phyloP scores from a whole-genome alignment of 306 rosid genomes.

The Hippophae gyantsensis region DNA sequence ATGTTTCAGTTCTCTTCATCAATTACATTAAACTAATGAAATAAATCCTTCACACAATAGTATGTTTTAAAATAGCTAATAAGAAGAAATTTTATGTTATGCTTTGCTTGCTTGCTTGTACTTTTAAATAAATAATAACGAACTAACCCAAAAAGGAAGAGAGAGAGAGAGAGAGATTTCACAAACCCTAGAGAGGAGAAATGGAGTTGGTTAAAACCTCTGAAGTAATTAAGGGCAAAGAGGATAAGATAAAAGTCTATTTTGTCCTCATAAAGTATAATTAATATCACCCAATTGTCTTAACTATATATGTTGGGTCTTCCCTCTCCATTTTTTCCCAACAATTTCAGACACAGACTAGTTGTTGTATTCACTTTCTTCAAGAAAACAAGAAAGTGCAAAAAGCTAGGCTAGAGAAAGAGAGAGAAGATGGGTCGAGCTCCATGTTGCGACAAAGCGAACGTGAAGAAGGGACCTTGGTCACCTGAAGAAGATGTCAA shows the following conservation, averaged over 20 bases:
- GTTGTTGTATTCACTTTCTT: constrained; percentile 5
- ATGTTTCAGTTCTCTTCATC: constrained; percentile 19
- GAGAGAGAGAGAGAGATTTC: constrained; percentile 30
- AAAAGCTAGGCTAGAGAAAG: background rate
- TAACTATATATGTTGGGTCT: constrained; percentile 59
- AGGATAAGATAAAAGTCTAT: constrained; percentile 40
- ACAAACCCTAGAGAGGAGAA: constrained; percentile 38
- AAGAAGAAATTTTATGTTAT: constrained; percentile 35
- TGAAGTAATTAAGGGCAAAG: constrained; percentile 18
- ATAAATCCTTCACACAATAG: constrained; percentile 24
- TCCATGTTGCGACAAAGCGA: constrained; percentile 95
- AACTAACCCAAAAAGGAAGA: constrained; percentile 77
- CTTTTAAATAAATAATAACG: constrained; percentile 30
- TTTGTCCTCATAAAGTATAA: constrained; percentile 43
- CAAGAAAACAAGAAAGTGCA: constrained; percentile 7
- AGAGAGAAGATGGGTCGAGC: constrained; percentile 75
- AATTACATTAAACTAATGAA: constrained; percentile 30
- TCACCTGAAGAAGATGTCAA: constrained; percentile 86
- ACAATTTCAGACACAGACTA: constrained; percentile 28
- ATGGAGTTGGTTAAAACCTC: constrained; percentile 25
- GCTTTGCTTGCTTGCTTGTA: constrained; percentile 55
- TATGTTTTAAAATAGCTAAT: constrained; percentile 20
- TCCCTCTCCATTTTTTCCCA: constrained; percentile 38
- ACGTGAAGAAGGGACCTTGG: constrained; percentile 99
- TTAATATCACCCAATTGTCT: constrained; percentile 49